A percentile compares a stretch with the other conserved stretches of the same genome.
phyloP scores from a whole-genome alignment of 2,329 filamentous ascomycete species.

The Talaromyces verruculosus region DNA sequence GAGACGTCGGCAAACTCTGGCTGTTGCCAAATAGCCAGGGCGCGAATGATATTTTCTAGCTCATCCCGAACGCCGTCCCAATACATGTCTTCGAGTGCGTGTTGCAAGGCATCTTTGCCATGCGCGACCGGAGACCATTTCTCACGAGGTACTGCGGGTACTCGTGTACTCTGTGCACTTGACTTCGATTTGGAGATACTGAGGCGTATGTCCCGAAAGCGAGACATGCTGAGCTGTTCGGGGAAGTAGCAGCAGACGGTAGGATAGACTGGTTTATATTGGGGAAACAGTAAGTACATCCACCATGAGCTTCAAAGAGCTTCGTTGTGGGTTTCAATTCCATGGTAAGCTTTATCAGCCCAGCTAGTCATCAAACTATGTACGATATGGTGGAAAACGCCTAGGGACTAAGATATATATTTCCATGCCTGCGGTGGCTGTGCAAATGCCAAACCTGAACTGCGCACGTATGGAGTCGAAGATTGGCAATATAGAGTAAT shows the following conservation, averaged over 20 bases:
- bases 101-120: constrained; percentile 24
- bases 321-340: neutral
- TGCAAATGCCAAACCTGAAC: too few relatives aligned
- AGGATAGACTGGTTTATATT: neutral
- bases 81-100: constrained; percentile 36
- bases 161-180: neutral
- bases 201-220: neutral
- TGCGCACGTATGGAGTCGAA: too few relatives aligned
- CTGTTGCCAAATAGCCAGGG: constrained; percentile 37
- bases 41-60: constrained; percentile 37
- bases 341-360: neutral
- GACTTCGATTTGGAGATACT: neutral
- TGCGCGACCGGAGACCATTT: constrained; percentile 21
- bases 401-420: neutral
- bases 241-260: neutral
- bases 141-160: neutral
- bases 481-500: too few relatives aligned
- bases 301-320: neutral
- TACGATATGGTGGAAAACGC: neutral
- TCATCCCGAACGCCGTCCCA: constrained; percentile 41
- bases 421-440: too few relatives aligned
- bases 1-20: constrained; percentile 23
- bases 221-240: neutral
- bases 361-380: neutral
- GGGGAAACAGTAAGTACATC: neutral